Evolutionary conservation across 1,284 basidiomycete species (phyloP), one percentile per base, ranked within the genome.

Genomic region (Moesziomyces aphidis): DNA sequence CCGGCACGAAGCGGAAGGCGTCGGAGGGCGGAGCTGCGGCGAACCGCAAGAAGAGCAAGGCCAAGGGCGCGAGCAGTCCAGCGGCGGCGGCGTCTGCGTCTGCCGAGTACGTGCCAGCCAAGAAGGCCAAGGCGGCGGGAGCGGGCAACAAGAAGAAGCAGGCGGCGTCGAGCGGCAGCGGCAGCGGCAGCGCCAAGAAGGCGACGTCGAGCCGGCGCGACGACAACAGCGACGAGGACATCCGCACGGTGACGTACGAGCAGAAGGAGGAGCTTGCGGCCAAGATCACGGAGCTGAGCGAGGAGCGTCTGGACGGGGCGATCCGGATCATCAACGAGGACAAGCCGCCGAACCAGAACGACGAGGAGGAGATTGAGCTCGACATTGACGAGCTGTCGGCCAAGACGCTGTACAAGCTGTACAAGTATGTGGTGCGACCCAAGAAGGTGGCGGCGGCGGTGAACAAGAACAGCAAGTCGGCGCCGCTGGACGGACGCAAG

Each of bases 331-430:
- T 84, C 60, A 80, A 81, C 55, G 83, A 84, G 61, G 83, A 84
- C 74, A 83, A 84, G 71, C 82, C 83, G 31, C 67, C 73, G 11
- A 78, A 69, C 49, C 62, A 79, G 54, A 71, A 77, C 48, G 79
- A 83, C 56, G 79, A 84, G 46, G 83, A 84, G 55, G 83, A 84
- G 71, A 84, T 84, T 47, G 83, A 84, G 73, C 75, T 84, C 17
- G 83, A 84, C 60, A 84, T 84, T 61, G 83, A 84, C 60, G 83
- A 82, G 64, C 68, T 84, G 23, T 77, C 75, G 21, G 78, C 83
- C 1, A 59, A 66, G 44, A 84, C 83, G 50, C 78, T 84, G 60
- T 84, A 83, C 76, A 82, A 80, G 72, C 73, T 84, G 61, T 83
- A 84, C 77, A 78, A 77, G 57, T 83, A 82, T 49, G 83, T 84